phyloP scores from a whole-genome alignment of 257 asterid species.

The Solanum bulbocastanum region DNA sequence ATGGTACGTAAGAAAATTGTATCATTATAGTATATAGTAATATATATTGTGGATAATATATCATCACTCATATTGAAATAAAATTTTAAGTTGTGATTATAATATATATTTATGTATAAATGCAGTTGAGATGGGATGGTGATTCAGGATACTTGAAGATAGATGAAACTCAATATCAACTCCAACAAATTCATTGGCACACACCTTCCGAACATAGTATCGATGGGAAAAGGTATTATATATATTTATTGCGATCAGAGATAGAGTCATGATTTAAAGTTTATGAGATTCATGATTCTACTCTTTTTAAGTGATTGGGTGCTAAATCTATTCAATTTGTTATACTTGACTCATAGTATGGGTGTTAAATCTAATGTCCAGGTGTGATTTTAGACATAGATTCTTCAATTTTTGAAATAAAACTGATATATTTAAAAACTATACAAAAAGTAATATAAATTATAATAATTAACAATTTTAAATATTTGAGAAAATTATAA shows the following conservation, averaged over 20 bases:
- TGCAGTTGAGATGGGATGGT: constrained; percentile 48
- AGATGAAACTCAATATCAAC: constrained; percentile 36
- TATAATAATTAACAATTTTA: not conserved
- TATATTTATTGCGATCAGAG: not conserved
- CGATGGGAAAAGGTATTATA: constrained; percentile 33
- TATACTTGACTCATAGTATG: not conserved
- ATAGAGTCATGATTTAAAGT: too few species aligned
- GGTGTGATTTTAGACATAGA: not conserved
- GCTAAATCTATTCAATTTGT: not conserved
- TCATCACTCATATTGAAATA: not conserved
- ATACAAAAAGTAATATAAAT: not conserved
- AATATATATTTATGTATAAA: too few species aligned
- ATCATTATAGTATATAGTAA: not conserved
- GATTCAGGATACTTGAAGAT: constrained; percentile 36
- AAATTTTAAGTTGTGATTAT: not conserved
- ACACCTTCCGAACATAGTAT: constrained; percentile 57
- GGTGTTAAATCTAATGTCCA: accelerated
- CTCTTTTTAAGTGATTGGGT: not conserved
- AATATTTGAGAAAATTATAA: too few species aligned
- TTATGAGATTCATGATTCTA: too few species aligned
- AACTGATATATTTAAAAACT: not conserved
- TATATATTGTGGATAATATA: not conserved
- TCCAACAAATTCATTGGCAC: constrained; percentile 55
- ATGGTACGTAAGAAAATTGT: constrained; percentile 34
- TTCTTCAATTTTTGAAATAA: not conserved